A percentile compares a stretch with the other conserved stretches of the same genome.
phyloP scores from a whole-genome alignment of 2,329 filamentous ascomycete genomes.

The Epichloe typhina region DNA sequence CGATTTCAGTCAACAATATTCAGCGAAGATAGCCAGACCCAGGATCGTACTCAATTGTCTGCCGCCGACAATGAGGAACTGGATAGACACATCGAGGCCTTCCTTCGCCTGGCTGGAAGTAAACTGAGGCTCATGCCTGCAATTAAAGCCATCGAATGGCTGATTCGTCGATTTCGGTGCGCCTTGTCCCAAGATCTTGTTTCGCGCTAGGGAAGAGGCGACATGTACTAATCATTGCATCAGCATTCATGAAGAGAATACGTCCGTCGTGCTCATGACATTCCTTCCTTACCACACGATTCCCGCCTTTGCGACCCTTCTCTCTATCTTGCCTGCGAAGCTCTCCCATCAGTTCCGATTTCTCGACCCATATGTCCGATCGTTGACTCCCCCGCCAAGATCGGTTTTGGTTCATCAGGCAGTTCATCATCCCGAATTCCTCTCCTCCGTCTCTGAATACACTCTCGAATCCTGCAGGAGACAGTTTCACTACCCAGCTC shows the following conservation, averaged over 20 bases:
- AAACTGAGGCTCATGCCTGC: conserved; percentile 74
- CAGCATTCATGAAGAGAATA: conserved; percentile 88
- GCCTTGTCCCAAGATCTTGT: neutral
- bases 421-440: conserved; percentile 62
- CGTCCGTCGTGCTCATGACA: conserved; percentile 60
- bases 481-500: conserved; percentile 59
- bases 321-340: conserved; percentile 72
- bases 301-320: conserved; percentile 69
- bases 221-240: conserved; percentile 5
- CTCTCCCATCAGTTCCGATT: conserved; percentile 70
- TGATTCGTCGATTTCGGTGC: conserved; percentile 79
- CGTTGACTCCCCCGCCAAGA: conserved; percentile 66
- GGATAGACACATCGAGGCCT: conserved; percentile 64
- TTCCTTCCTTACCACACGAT: conserved; percentile 89
- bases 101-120: conserved; percentile 66
- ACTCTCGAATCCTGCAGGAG: conserved; percentile 60
- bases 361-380: conserved; percentile 72
- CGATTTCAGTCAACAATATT: conserved; percentile 70
- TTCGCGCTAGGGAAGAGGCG: neutral
- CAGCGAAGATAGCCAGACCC: conserved; percentile 80
- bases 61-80: conserved; percentile 69
- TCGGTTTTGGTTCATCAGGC: conserved; percentile 75
- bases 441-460: conserved; percentile 65
- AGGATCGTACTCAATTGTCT: conserved; percentile 79
- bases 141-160: conserved; percentile 87